A percentile compares a stretch with the other conserved stretches of the same genome.
Conservation (phyloP, 2,329 filamentous ascomycete genomes). For the Talaromyces sp. region DNA sequence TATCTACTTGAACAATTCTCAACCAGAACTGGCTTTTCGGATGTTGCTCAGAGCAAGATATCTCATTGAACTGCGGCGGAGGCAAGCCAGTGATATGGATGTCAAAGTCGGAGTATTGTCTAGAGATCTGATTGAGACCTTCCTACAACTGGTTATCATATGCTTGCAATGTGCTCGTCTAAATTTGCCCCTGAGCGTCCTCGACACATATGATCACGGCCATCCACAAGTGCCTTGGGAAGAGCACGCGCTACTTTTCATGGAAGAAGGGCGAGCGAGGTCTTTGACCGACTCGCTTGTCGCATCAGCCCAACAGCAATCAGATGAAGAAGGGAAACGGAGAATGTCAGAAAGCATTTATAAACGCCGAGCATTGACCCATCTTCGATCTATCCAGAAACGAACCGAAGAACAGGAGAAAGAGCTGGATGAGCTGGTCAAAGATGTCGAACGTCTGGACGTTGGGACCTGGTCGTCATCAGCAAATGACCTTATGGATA, state of each 20-base stretch:
- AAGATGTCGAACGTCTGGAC: slow-evolving; percentile 11
- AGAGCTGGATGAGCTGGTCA: slow-evolving; percentile 5
- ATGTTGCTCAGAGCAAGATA: slow-evolving; percentile 21
- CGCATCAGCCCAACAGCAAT: slow-evolving; percentile 1
- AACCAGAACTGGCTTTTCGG: slow-evolving; percentile 19
- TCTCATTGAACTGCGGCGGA: slow-evolving; percentile 20
- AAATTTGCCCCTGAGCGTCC: slow-evolving; percentile 15
- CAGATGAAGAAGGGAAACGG: background rate
- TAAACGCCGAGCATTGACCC: slow-evolving; percentile 13
- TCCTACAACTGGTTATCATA: slow-evolving; percentile 21
- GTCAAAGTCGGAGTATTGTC: slow-evolving; percentile 20
- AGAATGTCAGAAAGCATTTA: slow-evolving; percentile 14
- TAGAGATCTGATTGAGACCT: slow-evolving; percentile 17
- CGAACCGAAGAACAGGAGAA: slow-evolving; percentile 8
- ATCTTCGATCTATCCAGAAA: slow-evolving; percentile 10
- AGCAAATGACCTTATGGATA: slow-evolving; percentile 22
- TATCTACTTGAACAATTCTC: slow-evolving; percentile 18
- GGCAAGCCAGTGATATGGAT: slow-evolving; percentile 23
- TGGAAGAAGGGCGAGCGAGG: slow-evolving; percentile 24
- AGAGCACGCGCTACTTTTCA: slow-evolving; percentile 25
- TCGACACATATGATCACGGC: slow-evolving; percentile 19
- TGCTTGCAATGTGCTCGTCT: slow-evolving; percentile 14
- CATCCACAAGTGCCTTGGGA: slow-evolving; percentile 21
- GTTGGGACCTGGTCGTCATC: slow-evolving; percentile 18
- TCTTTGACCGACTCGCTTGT: slow-evolving; percentile 24